Evolutionary conservation across 2,329 filamentous ascomycete genomes (phyloP).

Genomic region (Tolypocladium guangdongense): DNA sequence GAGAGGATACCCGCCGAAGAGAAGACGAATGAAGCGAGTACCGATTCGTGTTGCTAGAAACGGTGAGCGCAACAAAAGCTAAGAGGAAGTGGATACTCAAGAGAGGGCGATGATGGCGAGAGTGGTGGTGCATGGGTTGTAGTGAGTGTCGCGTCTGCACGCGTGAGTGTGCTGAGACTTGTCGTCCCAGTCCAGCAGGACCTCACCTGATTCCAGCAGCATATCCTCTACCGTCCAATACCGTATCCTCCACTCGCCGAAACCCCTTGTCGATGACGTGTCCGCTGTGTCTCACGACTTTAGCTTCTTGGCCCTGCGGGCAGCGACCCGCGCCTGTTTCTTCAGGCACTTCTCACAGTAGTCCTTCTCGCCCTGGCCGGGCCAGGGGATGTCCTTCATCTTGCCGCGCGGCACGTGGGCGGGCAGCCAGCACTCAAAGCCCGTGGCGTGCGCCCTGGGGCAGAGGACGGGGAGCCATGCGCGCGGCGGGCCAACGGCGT

Average conservation of each 20-base stretch:
- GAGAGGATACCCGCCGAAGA: neutral
- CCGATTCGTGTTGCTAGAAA: neutral
- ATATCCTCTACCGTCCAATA: neutral
- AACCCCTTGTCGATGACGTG: too few species aligned
- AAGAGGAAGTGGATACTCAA: neutral
- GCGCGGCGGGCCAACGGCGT: neutral
- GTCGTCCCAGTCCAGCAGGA: neutral
- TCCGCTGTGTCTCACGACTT: neutral
- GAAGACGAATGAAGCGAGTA: neutral
- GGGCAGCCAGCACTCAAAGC: neutral
- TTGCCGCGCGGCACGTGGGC: neutral
- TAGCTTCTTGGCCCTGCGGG: neutral
- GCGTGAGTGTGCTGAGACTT: neutral
- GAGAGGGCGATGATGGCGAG: neutral
- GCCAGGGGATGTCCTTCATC: neutral
- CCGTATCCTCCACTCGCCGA: too few species aligned
- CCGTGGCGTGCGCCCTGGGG: neutral
- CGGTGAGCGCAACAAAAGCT: neutral
- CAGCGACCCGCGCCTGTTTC: neutral
- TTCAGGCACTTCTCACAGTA: neutral
- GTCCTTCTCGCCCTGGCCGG: neutral
- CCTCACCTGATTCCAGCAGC: neutral
- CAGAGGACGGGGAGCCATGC: neutral
- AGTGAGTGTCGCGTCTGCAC: neutral
- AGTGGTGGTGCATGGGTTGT: neutral